phyloP scores from a whole-genome alignment of 78 protist genomes.

The Dictyostelium intermedium region DNA sequence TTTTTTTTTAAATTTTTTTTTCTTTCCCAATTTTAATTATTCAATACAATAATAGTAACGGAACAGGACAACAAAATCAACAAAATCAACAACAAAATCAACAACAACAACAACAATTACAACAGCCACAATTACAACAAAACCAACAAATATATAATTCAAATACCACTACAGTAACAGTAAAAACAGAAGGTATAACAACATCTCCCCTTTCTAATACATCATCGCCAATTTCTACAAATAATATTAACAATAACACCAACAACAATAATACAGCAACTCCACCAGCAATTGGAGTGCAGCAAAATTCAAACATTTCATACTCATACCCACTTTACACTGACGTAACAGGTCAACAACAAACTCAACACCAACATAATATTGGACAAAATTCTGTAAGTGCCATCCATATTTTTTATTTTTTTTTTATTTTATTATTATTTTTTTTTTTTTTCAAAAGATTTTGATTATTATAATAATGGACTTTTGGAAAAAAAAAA shows the following conservation, averaged over 20 bases:
- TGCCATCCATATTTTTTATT: neutral
- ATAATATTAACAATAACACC: neutral
- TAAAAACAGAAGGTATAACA: neutral
- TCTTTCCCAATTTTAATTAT: neutral
- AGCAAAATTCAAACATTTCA: neutral
- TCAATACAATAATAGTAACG: neutral
- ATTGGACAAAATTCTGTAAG: neutral
- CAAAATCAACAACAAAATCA: neutral
- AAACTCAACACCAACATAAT: slow-evolving; percentile 3
- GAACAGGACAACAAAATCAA: neutral
- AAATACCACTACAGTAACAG: neutral
- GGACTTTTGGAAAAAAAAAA: neutral
- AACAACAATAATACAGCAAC: neutral
- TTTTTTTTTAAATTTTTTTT: neutral
- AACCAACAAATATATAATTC: neutral
- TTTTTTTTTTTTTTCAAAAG: neutral
- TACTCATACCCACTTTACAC: neutral
- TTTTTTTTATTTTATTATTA: neutral
- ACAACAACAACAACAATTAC: neutral
- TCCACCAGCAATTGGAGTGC: neutral
- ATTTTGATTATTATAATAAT: neutral
- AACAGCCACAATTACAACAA: neutral
- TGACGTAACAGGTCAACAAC: slow-evolving; percentile 8
- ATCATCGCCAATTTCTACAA: neutral
- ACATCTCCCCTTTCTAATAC: neutral